These are phyloP conservation scores for Babesia sp. DNA, from an alignment of 169 alveolate genomes.

Conservation along the genomic window DNA sequence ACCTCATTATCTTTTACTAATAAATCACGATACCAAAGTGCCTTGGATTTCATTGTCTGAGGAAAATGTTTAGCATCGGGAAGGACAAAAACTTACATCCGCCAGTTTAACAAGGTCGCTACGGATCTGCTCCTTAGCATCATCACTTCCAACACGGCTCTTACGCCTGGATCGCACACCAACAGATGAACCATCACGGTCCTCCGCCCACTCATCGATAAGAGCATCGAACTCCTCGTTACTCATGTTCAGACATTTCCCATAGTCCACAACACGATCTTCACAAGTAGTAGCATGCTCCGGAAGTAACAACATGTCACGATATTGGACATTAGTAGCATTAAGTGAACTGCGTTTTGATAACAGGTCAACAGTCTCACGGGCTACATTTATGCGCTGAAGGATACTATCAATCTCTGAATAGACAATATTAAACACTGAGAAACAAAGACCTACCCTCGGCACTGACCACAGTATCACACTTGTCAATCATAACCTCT, in stretches of 20 bases:
- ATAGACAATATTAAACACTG: background rate
- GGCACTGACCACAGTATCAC: slow-evolving; percentile 34
- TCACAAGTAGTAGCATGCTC: background rate
- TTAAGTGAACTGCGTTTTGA: background rate
- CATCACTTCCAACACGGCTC: background rate
- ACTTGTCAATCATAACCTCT: slow-evolving; percentile 42
- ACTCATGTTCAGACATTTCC: slow-evolving; percentile 22
- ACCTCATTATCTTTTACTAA: slow-evolving; percentile 66
- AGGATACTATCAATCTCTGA: slow-evolving; percentile 17
- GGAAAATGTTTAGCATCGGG: background rate
- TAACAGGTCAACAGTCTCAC: slow-evolving; percentile 56
- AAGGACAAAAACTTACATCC: slow-evolving; percentile 27
- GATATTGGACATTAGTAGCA: background rate
- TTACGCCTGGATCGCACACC: background rate
- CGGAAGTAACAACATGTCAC: slow-evolving; percentile 23
- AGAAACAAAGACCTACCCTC: slow-evolving; percentile 26
- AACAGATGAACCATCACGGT: slow-evolving; percentile 17
- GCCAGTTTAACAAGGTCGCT: slow-evolving; percentile 66
- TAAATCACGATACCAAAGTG: slow-evolving; percentile 60
- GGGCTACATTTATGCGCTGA: slow-evolving; percentile 48
- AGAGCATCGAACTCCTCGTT: slow-evolving; percentile 63
- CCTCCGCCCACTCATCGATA: slow-evolving; percentile 68
- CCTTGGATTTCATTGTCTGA: slow-evolving; percentile 67
- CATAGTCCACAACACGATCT: slow-evolving; percentile 6
- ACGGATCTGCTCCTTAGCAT: slow-evolving; percentile 48